Evolutionary conservation across 352 stramenopile genomes (phyloP).

Genomic region (Globisporangium uncinulatum): DNA sequence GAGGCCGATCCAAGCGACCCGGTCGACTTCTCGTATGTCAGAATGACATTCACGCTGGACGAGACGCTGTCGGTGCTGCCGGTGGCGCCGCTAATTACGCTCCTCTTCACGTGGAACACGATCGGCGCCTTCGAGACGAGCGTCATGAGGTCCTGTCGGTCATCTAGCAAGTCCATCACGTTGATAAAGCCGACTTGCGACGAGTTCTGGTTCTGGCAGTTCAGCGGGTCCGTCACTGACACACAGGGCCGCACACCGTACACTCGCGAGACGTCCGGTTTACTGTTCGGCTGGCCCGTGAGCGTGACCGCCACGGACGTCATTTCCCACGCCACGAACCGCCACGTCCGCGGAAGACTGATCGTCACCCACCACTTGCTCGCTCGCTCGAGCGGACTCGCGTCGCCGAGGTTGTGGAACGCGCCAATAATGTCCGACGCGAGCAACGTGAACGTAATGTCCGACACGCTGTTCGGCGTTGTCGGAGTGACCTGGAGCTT

Average conservation of each 20-base stretch:
- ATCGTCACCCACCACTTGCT: slow-evolving; percentile 77
- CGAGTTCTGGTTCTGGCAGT: slow-evolving; percentile 31
- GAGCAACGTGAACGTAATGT: slow-evolving; percentile 68
- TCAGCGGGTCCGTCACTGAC: slow-evolving; percentile 36
- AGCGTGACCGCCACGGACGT: slow-evolving; percentile 50
- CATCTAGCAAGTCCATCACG: slow-evolving; percentile 56
- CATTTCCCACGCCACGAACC: slow-evolving; percentile 63
- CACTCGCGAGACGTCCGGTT: slow-evolving; percentile 11
- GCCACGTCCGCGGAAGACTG: slow-evolving; percentile 50
- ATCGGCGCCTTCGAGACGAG: slow-evolving; percentile 42
- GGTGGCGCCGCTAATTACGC: slow-evolving; percentile 49
- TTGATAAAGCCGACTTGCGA: slow-evolving; percentile 58
- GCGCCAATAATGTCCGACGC: slow-evolving; percentile 62
- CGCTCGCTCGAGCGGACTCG: slow-evolving; percentile 35
- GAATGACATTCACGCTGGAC: slow-evolving; percentile 34
- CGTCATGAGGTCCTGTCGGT: slow-evolving; percentile 41
- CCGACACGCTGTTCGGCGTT: slow-evolving; percentile 56
- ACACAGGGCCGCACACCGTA: slow-evolving; percentile 40
- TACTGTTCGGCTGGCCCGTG: slow-evolving; percentile 16
- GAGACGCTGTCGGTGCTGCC: slow-evolving; percentile 18
- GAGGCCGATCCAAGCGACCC: slow-evolving; percentile 27
- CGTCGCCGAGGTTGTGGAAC: slow-evolving; percentile 58
- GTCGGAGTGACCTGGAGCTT: slow-evolving; percentile 52
- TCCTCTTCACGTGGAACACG: slow-evolving; percentile 47
- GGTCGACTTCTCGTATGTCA: slow-evolving; percentile 49